These are phyloP conservation scores for Castanea mollissima DNA, from an alignment of 306 rosid species.

Conservation along the genomic window DNA sequence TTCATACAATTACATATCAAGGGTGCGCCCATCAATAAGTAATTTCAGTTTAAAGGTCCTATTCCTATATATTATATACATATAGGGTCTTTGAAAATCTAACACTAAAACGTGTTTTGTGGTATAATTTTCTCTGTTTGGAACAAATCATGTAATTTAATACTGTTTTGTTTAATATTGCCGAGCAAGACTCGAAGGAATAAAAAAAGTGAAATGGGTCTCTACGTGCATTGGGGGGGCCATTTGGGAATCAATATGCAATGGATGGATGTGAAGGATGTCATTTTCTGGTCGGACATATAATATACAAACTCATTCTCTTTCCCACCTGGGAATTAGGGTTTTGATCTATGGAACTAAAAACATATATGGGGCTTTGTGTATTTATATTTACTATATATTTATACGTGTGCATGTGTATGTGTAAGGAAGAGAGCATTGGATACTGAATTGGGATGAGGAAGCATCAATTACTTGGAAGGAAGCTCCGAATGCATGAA, in stretches of 20 bases:
- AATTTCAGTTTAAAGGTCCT: too few species aligned
- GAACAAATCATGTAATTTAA: not conserved
- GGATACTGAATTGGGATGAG: constrained; percentile 51
- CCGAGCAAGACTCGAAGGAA: constrained; percentile 2
- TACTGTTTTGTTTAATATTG: not conserved
- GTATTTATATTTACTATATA: not conserved
- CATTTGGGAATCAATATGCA: constrained; percentile 15
- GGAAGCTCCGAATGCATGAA: constrained; percentile 47
- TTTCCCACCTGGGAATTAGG: constrained; percentile 30
- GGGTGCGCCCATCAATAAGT: too few species aligned
- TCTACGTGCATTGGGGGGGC: constrained; percentile 11
- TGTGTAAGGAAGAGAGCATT: constrained; percentile 35
- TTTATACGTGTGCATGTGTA: constrained; percentile 28
- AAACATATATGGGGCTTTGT: constrained; percentile 33
- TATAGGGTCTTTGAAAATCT: constrained; percentile 22
- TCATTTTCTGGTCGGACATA: constrained; percentile 42
- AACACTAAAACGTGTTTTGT: constrained; percentile 30
- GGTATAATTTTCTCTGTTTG: not conserved
- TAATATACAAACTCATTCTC: constrained; percentile 29
- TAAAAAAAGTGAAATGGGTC: not conserved
- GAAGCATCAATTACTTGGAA: constrained; percentile 40
- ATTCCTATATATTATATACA: not conserved
- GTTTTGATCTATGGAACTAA: constrained; percentile 19
- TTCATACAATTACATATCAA: too few species aligned
- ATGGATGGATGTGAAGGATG: constrained; percentile 26